A percentile compares a stretch with the other conserved stretches of the same genome.
Conservation (phyloP, 2,329 filamentous ascomycete genomes). For the Neurospora sp. region DNA sequence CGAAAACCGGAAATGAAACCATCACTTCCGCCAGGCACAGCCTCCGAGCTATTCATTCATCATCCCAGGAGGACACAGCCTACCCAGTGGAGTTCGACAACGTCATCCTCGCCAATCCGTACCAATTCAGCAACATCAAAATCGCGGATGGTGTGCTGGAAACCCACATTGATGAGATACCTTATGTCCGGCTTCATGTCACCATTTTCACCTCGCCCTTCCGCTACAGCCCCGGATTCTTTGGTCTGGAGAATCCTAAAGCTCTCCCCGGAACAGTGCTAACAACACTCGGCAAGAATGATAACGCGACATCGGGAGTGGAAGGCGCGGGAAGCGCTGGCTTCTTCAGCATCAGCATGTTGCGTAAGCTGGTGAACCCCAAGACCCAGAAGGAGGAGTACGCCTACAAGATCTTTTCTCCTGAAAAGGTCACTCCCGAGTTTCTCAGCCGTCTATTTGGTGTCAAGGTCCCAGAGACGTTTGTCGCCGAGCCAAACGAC, state of each 20-base stretch:
- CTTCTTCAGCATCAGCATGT: conserved; percentile 79
- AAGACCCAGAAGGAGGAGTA: conserved; percentile 42
- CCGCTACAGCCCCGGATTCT: conserved; percentile 60
- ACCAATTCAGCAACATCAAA: conserved; percentile 67
- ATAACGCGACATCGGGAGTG: conserved; percentile 38
- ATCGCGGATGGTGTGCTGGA: conserved; percentile 57
- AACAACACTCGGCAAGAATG: conserved; percentile 62
- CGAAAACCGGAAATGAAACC: conserved; percentile 29
- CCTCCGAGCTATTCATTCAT: conserved; percentile 28
- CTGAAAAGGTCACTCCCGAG: conserved; percentile 37
- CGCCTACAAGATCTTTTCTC: conserved; percentile 57
- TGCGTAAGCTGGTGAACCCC: conserved; percentile 55
- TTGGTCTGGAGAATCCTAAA: conserved; percentile 50
- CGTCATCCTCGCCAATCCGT: conserved; percentile 73
- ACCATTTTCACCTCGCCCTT: conserved; percentile 77
- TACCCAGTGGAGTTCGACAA: conserved; percentile 58
- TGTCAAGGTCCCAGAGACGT: conserved; percentile 33
- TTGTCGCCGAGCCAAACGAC: conserved; percentile 19
- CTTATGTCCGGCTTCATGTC: conserved; percentile 79
- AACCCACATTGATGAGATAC: conserved; percentile 61
- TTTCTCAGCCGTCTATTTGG: conserved; percentile 43
- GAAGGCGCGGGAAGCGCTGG: conserved; percentile 60
- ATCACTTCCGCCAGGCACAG: conserved; percentile 35
- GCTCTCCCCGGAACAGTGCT: conserved; percentile 64
- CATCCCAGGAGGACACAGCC: conserved; percentile 21